Conservation (phyloP, 1,139 yeast genomes). For the Yamadazyma spencermartinsiae region DNA sequence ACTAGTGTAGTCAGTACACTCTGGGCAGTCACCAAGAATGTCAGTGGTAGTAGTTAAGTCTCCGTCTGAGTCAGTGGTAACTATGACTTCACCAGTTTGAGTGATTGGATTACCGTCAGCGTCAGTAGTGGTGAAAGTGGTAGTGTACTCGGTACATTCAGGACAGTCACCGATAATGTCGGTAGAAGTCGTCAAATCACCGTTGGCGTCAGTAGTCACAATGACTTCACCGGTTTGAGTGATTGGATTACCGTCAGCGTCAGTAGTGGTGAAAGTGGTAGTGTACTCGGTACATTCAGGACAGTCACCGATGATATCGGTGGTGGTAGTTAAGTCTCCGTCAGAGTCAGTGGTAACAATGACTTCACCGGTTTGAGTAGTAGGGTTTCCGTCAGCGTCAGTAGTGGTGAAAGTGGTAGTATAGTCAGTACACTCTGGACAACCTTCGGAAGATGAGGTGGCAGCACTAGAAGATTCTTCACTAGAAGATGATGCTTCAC, state of each 20-base stretch:
- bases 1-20: conserved; percentile 14
- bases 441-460: conserved; percentile 8
- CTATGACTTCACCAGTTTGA: conserved; percentile 8
- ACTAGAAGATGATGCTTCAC: conserved; percentile 6
- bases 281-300: conserved; percentile 9
- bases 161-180: conserved; percentile 2
- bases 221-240: conserved; percentile 14
- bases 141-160: conserved; percentile 3
- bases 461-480: conserved; percentile 5
- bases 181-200: conserved; percentile 10
- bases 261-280: conserved; percentile 9
- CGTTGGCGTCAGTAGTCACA: conserved; percentile 14
- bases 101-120: conserved; percentile 2
- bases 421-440: conserved; percentile 3
- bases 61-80: conserved; percentile 11
- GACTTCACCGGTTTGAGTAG: conserved; percentile 3
- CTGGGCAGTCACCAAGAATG: conserved; percentile 10
- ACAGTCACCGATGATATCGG: conserved; percentile 5
- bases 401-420: conserved; percentile 3
- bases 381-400: conserved; percentile 1
- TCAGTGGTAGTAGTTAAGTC: conserved; percentile 4
- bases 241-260: conserved; percentile 6
- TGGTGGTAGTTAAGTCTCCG: conserved; percentile 3
- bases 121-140: conserved; percentile 4
- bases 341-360: conserved; percentile 6